A percentile compares a stretch with the other conserved stretches of the same genome.
Evolutionary conservation across 2,329 filamentous ascomycete species (phyloP).

Genomic region (Sodiomyces alkalinus): DNA sequence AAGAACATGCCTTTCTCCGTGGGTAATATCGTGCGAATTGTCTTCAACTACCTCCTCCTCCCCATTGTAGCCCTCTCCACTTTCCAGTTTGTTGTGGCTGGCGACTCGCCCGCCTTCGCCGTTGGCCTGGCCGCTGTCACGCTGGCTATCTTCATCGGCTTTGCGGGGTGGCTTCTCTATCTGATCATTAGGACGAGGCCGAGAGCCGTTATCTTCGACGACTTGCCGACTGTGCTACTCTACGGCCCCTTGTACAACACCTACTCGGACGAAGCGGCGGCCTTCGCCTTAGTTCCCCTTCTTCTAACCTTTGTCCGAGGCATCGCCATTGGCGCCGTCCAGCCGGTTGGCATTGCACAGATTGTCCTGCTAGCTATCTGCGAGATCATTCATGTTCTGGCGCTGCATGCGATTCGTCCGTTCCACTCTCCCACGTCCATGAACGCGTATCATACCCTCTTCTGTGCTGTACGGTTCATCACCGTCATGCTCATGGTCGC

Average conservation of each 20-base stretch:
- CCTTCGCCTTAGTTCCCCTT: conserved; percentile 78
- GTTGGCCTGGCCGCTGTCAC: conserved; percentile 64
- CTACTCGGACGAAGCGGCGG: conserved; percentile 82
- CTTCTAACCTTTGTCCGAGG: conserved; percentile 74
- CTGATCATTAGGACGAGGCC: conserved; percentile 71
- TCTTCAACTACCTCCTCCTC: conserved; percentile 85
- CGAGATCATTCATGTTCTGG: conserved; percentile 80
- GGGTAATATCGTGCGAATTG: conserved; percentile 66
- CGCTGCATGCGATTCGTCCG: conserved; percentile 76
- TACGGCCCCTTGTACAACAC: conserved; percentile 97
- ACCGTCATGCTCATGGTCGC: conserved; percentile 64
- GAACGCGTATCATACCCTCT: conserved; percentile 88
- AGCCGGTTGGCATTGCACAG: conserved; percentile 85
- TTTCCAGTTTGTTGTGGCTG: conserved; percentile 75
- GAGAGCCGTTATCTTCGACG: conserved; percentile 80
- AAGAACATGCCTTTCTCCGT: conserved; percentile 85
- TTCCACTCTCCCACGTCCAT: conserved; percentile 88
- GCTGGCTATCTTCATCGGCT: conserved; percentile 55
- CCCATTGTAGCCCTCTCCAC: conserved; percentile 77
- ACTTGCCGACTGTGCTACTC: conserved; percentile 72
- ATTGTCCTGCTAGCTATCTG: conserved; percentile 85
- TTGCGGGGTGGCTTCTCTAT: conserved; percentile 64
- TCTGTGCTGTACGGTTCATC: conserved; percentile 61
- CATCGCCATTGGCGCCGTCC: conserved; percentile 81
- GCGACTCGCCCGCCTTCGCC: conserved; percentile 50